Percentiles rank a stretch among this genome's conserved stretches.
phyloP scores from a whole-genome alignment of 2,329 filamentous ascomycete genomes.

The Fusarium hainanense region DNA sequence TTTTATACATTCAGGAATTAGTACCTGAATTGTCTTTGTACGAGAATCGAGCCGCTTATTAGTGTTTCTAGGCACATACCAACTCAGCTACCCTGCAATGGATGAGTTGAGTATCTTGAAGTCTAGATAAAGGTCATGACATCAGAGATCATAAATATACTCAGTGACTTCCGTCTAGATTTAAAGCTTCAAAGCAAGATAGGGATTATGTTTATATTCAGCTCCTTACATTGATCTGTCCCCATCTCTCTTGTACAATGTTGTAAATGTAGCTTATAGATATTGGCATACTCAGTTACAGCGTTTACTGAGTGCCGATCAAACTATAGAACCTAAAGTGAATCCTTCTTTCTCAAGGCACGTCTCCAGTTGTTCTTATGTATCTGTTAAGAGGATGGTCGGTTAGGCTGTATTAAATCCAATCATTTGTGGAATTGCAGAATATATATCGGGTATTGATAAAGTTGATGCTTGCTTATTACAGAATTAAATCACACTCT shows the following conservation, averaged over 20 bases:
- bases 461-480: not conserved
- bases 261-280: not conserved
- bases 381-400: not conserved
- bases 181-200: not conserved
- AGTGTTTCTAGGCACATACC: not conserved
- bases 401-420: not conserved
- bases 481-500: conserved; percentile 1
- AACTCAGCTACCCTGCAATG: too few species aligned
- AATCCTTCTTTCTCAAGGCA: not conserved
- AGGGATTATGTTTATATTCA: too few species aligned
- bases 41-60: conserved; percentile 3
- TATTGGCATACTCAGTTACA: not conserved
- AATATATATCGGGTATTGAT: not conserved
- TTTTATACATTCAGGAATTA: conserved; percentile 5
- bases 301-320: not conserved
- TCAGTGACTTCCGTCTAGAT: not conserved
- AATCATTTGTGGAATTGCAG: not conserved
- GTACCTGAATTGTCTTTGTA: conserved; percentile 9
- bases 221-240: too few species aligned
- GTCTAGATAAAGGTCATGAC: not conserved
- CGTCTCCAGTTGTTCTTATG: not conserved
- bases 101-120: not conserved
- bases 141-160: not conserved
- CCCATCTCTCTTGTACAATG: not conserved
- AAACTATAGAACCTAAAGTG: not conserved